phyloP scores from a whole-genome alignment of 2,329 filamentous ascomycete species.

The Cladosporium phlei region DNA sequence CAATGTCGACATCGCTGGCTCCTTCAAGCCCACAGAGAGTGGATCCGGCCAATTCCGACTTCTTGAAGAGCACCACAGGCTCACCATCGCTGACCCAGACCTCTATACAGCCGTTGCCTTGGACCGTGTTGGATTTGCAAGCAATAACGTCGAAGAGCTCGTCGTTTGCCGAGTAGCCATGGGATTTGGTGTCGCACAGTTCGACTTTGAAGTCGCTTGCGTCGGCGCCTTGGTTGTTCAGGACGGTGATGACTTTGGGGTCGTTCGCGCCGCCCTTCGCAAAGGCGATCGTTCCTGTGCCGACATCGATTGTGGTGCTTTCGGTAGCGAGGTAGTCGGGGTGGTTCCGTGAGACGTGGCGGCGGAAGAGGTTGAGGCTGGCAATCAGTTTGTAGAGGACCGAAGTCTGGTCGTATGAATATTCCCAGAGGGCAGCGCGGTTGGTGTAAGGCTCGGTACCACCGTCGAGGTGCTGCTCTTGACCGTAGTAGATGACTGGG shows the following conservation, averaged over 20 bases:
- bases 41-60: constrained; percentile 20
- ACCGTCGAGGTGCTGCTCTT: constrained; percentile 20
- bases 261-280: constrained; percentile 37
- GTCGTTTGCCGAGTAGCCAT: constrained; percentile 18
- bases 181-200: neutral
- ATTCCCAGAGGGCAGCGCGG: constrained; percentile 17
- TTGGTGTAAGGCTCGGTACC: constrained; percentile 18
- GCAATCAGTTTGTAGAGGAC: constrained; percentile 14
- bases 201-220: constrained; percentile 33
- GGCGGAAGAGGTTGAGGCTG: constrained; percentile 14
- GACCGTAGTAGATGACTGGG: constrained; percentile 22
- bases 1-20: constrained; percentile 2
- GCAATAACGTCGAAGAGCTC: constrained; percentile 33
- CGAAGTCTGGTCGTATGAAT: constrained; percentile 14
- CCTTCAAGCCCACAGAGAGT: constrained; percentile 20
- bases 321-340: constrained; percentile 25
- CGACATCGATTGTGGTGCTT: constrained; percentile 41
- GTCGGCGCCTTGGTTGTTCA: constrained; percentile 38
- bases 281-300: constrained; percentile 41
- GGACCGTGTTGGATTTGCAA: constrained; percentile 29
- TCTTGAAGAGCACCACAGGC: constrained; percentile 32
- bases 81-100: constrained; percentile 32
- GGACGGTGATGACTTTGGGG: constrained; percentile 41
- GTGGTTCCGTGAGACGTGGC: neutral
- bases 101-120: constrained; percentile 23